Evolutionary conservation across 371 early-diverging fungal genomes (phyloP).

Genomic region (Mortierella sp.): DNA sequence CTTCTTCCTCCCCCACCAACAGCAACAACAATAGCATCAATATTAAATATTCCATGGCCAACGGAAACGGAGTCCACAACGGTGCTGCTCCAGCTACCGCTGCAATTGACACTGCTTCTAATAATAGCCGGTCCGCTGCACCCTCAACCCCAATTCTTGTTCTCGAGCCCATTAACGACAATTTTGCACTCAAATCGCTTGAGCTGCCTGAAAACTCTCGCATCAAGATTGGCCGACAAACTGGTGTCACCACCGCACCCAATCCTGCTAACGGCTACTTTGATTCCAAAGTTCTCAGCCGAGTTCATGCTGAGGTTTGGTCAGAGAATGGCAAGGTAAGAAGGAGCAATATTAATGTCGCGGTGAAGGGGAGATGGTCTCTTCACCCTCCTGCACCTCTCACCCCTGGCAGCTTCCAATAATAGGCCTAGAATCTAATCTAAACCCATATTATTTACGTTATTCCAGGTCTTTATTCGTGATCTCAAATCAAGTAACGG

Average conservation of each 20-base stretch:
- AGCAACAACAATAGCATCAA: conserved; percentile 9
- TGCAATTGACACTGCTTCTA: conserved; percentile 2
- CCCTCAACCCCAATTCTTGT: conserved; percentile 59
- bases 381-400: not conserved
- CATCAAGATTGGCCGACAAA: conserved; percentile 83
- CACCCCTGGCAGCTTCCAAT: not conserved
- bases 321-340: conserved; percentile 75
- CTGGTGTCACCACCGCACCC: conserved; percentile 75
- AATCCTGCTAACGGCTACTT: conserved; percentile 83
- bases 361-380: not conserved
- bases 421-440: not conserved
- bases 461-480: conserved; percentile 73
- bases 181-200: conserved; percentile 74
- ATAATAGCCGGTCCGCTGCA: conserved; percentile 4
- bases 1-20: conserved; percentile 27
- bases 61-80: not conserved
- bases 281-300: conserved; percentile 88
- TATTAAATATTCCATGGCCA: not conserved
- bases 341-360: conserved; percentile 6
- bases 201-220: conserved; percentile 67
- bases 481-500: conserved; percentile 90
- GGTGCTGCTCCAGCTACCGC: not conserved
- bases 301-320: conserved; percentile 90
- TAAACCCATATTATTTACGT: not conserved
- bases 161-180: conserved; percentile 71